Percentiles rank a stretch among this genome's conserved stretches.
phyloP scores from a whole-genome alignment of 2,329 filamentous ascomycete species.

The Fusarium secorum region DNA sequence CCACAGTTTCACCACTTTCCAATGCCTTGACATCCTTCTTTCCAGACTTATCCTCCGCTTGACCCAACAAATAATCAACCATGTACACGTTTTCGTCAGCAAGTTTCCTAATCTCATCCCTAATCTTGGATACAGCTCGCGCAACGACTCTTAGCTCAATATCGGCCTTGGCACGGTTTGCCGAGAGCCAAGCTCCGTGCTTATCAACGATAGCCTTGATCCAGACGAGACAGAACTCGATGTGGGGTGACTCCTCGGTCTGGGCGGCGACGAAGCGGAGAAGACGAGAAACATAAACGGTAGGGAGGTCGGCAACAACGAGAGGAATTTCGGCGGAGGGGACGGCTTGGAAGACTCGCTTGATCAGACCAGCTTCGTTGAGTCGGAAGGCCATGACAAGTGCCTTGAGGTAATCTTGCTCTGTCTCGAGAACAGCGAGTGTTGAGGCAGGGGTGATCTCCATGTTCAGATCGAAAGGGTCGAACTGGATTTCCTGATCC shows the following conservation, averaged over 20 bases:
- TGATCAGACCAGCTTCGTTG: conserved; percentile 83
- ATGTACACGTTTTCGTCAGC: conserved; percentile 90
- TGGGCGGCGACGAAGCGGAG: conserved; percentile 88
- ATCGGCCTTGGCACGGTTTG: conserved; percentile 80
- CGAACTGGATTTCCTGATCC: conserved; percentile 84
- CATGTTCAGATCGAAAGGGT: conserved; percentile 95
- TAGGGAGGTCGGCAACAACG: conserved; percentile 80
- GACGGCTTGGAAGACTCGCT: conserved; percentile 84
- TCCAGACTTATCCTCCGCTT: conserved; percentile 49
- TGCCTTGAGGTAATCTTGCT: conserved; percentile 87
- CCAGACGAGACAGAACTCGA: conserved; percentile 96
- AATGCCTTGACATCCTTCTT: conserved; percentile 37
- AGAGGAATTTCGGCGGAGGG: conserved; percentile 78
- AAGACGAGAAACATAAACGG: conserved; percentile 84
- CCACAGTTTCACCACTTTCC: conserved; percentile 33
- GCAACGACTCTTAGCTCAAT: conserved; percentile 85
- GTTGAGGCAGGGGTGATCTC: conserved; percentile 90
- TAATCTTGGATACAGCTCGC: conserved; percentile 80
- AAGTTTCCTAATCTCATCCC: conserved; percentile 81
- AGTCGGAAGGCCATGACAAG: conserved; percentile 97
- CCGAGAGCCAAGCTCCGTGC: conserved; percentile 86
- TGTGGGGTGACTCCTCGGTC: conserved; percentile 87
- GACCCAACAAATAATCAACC: conserved; percentile 79
- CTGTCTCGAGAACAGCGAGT: conserved; percentile 69
- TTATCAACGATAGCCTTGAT: conserved; percentile 82